Conservation (phyloP, 352 stramenopile species). For the Phytopythium kandeliae region DNA sequence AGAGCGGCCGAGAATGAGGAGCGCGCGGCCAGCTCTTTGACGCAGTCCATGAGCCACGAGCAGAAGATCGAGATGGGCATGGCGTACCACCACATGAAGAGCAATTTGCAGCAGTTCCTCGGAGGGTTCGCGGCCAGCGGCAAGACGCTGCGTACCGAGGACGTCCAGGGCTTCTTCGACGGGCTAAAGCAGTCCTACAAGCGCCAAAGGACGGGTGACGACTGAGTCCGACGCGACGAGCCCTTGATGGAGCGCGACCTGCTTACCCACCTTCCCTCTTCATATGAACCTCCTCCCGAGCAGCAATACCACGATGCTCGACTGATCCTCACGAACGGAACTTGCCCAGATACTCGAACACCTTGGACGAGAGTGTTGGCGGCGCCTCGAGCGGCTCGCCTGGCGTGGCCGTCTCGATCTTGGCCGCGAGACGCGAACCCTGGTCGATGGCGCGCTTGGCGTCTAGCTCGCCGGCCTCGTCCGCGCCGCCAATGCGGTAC, state of each 20-base stretch:
- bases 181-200: constrained; percentile 40
- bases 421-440: constrained; percentile 83
- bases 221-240: not conserved
- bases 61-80: constrained; percentile 74
- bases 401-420: constrained; percentile 73
- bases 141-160: constrained; percentile 64
- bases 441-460: constrained; percentile 98
- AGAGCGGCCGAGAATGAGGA: constrained; percentile 36
- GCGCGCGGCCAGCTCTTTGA: constrained; percentile 39
- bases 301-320: constrained; percentile 3
- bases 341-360: constrained; percentile 46
- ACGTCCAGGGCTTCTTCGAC: constrained; percentile 71
- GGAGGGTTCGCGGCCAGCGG: constrained; percentile 43
- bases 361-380: constrained; percentile 32
- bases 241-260: no score
- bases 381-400: constrained; percentile 48
- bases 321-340: constrained; percentile 32
- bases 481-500: constrained; percentile 94
- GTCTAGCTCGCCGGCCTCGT: constrained; percentile 94
- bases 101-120: constrained; percentile 60
- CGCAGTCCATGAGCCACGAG: constrained; percentile 52
- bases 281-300: no score
- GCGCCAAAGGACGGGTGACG: constrained; percentile 36
- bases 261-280: no score
- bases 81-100: constrained; percentile 71